Evolutionary conservation across 2,329 filamentous ascomycete species (phyloP).

Genomic region (Myriosclerotinia duriaeana): DNA sequence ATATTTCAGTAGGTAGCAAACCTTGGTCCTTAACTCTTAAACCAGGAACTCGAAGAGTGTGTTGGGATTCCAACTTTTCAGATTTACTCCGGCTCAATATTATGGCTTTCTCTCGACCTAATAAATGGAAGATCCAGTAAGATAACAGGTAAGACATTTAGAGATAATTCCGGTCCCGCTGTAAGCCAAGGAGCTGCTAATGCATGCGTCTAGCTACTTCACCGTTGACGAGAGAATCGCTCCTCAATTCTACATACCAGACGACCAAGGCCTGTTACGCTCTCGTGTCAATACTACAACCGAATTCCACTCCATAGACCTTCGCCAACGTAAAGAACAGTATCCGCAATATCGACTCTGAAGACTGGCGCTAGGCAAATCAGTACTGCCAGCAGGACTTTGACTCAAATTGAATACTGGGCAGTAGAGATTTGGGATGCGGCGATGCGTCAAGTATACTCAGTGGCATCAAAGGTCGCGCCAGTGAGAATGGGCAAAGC

Average conservation of each 20-base stretch:
- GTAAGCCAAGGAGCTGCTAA: background rate
- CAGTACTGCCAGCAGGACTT: background rate
- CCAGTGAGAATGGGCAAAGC: background rate
- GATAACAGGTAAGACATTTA: constrained; percentile 65
- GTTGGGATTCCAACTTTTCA: background rate
- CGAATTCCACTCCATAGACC: background rate
- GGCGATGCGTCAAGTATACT: background rate
- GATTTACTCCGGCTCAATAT: background rate
- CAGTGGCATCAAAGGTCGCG: background rate
- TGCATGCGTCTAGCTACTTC: constrained; percentile 66
- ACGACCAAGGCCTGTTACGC: constrained; percentile 90
- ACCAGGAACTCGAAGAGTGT: background rate
- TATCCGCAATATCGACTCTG: background rate
- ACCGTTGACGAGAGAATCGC: constrained; percentile 74
- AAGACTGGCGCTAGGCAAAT: background rate
- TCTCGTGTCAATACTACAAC: constrained; percentile 77
- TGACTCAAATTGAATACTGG: background rate
- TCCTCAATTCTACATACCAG: constrained; percentile 75
- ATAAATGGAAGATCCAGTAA: constrained; percentile 84
- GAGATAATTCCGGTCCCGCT: background rate
- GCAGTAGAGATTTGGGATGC: background rate
- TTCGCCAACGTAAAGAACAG: background rate
- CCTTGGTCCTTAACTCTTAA: background rate
- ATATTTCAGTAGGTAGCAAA: too few relatives aligned
- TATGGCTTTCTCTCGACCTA: background rate